These are phyloP conservation scores for Helicostylum pulchrum DNA, from an alignment of 192 early-diverging fungal species.

Conservation along the genomic window DNA sequence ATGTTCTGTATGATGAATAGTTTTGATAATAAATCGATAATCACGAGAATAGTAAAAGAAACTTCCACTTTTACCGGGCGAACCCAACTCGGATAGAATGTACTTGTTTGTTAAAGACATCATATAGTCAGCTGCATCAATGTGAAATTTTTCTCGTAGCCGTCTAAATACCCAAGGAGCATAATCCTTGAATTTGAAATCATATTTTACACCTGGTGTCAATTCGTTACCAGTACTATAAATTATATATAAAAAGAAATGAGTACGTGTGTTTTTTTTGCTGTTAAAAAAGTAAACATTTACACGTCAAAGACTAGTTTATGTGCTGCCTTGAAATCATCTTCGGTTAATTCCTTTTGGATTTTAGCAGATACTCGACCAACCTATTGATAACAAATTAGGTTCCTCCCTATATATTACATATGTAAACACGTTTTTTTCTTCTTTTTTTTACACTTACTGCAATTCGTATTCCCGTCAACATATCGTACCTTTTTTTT, in stretches of 20 bases:
- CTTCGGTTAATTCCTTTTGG: slow-evolving; percentile 61
- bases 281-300: slow-evolving; percentile 1
- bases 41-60: slow-evolving; percentile 99
- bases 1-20: slow-evolving; percentile 92
- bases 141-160: slow-evolving; percentile 82
- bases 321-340: slow-evolving; percentile 86
- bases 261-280: not conserved
- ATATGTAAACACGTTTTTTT: slow-evolving; percentile 7
- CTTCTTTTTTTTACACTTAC: slow-evolving; percentile 19
- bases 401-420: not conserved
- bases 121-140: slow-evolving; percentile 92
- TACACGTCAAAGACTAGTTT: slow-evolving; percentile 97
- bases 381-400: slow-evolving; percentile 44
- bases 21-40: slow-evolving; percentile 99
- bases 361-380: slow-evolving; percentile 86
- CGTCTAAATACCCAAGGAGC: slow-evolving; percentile 95
- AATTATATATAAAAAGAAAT: not conserved
- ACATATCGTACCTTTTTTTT: slow-evolving; percentile 20
- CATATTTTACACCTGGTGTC: slow-evolving; percentile 91
- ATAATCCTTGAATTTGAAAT: slow-evolving; percentile 99
- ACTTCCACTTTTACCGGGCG: slow-evolving; percentile 92
- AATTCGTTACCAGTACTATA: slow-evolving; percentile 86
- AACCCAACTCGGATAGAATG: slow-evolving; percentile 74
- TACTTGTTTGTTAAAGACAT: slow-evolving; percentile 38
- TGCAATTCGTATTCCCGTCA: slow-evolving; percentile 22